These are phyloP conservation scores for Taphrina wiesneri DNA, from an alignment of 1,139 yeast genomes.

Conservation along the genomic window DNA sequence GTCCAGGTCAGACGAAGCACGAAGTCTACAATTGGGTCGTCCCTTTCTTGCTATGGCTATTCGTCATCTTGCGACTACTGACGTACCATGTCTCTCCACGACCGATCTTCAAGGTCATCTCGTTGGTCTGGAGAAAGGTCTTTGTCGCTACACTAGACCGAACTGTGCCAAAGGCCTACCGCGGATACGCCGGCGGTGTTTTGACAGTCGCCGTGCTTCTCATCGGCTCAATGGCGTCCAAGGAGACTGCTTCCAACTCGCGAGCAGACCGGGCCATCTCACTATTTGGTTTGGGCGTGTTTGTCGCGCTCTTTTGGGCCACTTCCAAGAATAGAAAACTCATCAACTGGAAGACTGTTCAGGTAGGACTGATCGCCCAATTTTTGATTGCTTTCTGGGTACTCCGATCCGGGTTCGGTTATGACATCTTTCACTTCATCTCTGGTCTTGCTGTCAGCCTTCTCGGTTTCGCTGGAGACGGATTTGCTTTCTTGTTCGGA, in stretches of 20 bases:
- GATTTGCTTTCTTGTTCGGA: conserved; percentile 61
- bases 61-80: conserved; percentile 57
- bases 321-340: conserved; percentile 54
- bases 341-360: conserved; percentile 64
- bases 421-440: conserved; percentile 64
- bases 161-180: conserved; percentile 36
- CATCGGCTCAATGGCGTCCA: conserved; percentile 59
- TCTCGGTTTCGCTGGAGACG: conserved; percentile 62
- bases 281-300: conserved; percentile 59
- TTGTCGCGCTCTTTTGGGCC: conserved; percentile 52
- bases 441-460: conserved; percentile 61
- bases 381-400: conserved; percentile 64
- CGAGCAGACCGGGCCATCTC: conserved; percentile 62
- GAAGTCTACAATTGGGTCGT: conserved; percentile 61
- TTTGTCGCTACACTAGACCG: conserved; percentile 50
- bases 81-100: conserved; percentile 56
- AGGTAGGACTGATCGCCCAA: conserved; percentile 64
- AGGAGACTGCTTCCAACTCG: conserved; percentile 54
- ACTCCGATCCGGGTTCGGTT: conserved; percentile 61
- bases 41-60: conserved; percentile 60
- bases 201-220: conserved; percentile 55
- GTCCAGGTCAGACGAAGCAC: conserved; percentile 43
- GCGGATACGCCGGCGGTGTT: conserved; percentile 43
- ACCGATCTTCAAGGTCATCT: conserved; percentile 43
- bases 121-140: conserved; percentile 51